These are phyloP conservation scores for Kwoniella heveanensis DNA, from an alignment of 768 basidiomycete species.

Conservation along the genomic window DNA sequence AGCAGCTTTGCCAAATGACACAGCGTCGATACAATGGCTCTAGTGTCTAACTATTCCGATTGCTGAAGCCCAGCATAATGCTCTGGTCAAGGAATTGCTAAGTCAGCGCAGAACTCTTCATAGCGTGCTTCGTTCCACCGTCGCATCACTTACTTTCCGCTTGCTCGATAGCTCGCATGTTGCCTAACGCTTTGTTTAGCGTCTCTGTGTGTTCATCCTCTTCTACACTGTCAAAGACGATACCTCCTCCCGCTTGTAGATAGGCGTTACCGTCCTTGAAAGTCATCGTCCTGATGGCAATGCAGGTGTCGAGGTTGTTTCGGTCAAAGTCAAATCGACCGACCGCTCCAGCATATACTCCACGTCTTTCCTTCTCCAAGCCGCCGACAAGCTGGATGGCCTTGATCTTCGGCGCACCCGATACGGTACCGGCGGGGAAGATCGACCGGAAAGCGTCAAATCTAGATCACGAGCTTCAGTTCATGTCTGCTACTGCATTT, in stretches of 20 bases:
- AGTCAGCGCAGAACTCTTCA: too few relatives aligned
- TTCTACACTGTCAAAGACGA: constrained; percentile 94
- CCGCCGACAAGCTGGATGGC: constrained; percentile 89
- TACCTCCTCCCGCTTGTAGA: constrained; percentile 68
- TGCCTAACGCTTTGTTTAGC: constrained; percentile 87
- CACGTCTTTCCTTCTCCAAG: constrained; percentile 83
- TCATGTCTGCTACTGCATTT: neutral
- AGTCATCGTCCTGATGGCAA: constrained; percentile 96
- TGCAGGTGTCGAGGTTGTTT: constrained; percentile 97
- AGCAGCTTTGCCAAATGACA: too few relatives aligned
- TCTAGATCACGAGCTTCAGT: constrained; percentile 57
- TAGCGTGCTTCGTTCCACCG: too few relatives aligned
- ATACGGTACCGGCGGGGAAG: constrained; percentile 97
- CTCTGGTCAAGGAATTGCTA: constrained; percentile 16
- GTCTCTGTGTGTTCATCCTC: constrained; percentile 97
- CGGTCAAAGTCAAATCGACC: constrained; percentile 89
- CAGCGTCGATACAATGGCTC: neutral
- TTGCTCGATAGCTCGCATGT: constrained; percentile 77
- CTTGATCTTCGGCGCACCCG: constrained; percentile 98
- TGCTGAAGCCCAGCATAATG: constrained; percentile 27
- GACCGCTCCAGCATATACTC: constrained; percentile 95
- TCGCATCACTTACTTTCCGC: constrained; percentile 90
- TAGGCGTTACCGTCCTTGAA: constrained; percentile 88
- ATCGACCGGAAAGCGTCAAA: constrained; percentile 99
- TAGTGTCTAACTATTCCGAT: neutral